A percentile compares a stretch with the other conserved stretches of the same genome.
Evolutionary conservation across 2,329 filamentous ascomycete genomes (phyloP).

Genomic region (Grosmannia huntii): DNA sequence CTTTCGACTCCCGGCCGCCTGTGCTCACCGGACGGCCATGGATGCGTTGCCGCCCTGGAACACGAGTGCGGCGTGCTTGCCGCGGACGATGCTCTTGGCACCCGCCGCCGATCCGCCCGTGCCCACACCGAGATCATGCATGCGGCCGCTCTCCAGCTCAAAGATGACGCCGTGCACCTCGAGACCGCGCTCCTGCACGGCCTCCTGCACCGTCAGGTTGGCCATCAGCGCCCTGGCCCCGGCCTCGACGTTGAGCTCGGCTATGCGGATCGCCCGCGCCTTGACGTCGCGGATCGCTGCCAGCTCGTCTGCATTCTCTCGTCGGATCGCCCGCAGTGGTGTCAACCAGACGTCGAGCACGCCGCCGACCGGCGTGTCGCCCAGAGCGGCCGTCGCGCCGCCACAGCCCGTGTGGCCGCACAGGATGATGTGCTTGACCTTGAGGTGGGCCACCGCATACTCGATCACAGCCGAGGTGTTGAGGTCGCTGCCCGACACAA

Average conservation of each 20-base stretch:
- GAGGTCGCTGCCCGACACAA: conserved; percentile 62
- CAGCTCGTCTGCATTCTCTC: conserved; percentile 41
- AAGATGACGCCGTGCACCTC: conserved; percentile 70
- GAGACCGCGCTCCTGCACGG: conserved; percentile 55
- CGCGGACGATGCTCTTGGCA: conserved; percentile 26
- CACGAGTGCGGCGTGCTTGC: conserved; percentile 37
- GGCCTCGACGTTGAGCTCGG: conserved; percentile 63
- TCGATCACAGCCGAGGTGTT: conserved; percentile 65
- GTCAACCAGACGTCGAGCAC: conserved; percentile 43
- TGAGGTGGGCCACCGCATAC: conserved; percentile 61
- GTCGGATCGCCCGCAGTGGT: conserved; percentile 32
- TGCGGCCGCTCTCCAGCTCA: conserved; percentile 40
- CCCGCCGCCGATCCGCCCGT: conserved; percentile 17
- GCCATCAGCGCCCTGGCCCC: conserved; percentile 55
- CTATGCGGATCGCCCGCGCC: conserved; percentile 46
- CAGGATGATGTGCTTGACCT: conserved; percentile 57
- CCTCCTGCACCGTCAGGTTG: conserved; percentile 57
- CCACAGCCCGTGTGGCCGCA: conserved; percentile 59
- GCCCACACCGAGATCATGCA: conserved; percentile 35
- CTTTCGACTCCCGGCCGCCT: background rate
- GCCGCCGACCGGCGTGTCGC: conserved; percentile 33
- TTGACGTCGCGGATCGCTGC: conserved; percentile 38
- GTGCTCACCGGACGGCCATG: conserved; percentile 16
- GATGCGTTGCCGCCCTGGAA: conserved; percentile 24
- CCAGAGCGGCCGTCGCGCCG: conserved; percentile 48